phyloP scores from a whole-genome alignment of 768 basidiomycete genomes.

The Cystoderma amianthinum region DNA sequence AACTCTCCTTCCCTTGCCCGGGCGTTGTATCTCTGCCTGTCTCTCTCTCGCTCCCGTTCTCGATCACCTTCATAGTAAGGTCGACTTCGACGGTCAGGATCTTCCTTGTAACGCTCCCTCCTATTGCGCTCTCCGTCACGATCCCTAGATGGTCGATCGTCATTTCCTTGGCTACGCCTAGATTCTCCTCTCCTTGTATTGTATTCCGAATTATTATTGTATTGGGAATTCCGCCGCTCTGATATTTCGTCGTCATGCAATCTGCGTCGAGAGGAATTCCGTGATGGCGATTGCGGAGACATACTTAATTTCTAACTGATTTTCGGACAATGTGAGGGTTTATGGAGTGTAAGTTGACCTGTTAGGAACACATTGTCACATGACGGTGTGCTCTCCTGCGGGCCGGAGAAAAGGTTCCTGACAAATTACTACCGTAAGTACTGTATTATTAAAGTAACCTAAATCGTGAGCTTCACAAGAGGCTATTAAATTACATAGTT shows the following conservation, averaged over 20 bases:
- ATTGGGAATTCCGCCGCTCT: slow-evolving; percentile 7
- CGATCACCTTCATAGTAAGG: slow-evolving; percentile 27
- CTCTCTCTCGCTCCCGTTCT: slow-evolving; percentile 33
- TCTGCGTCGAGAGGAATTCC: not conserved
- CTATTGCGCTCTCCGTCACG: slow-evolving; percentile 10
- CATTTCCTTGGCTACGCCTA: slow-evolving; percentile 4
- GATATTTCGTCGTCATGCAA: not conserved
- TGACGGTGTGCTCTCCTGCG: too few relatives aligned
- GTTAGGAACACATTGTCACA: too few relatives aligned
- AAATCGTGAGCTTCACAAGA: too few relatives aligned
- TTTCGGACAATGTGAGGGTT: too few relatives aligned
- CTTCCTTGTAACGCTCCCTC: slow-evolving; percentile 7
- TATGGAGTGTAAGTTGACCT: too few relatives aligned
- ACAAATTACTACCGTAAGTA: too few relatives aligned
- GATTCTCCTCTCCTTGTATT: slow-evolving; percentile 1
- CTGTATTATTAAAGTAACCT: too few relatives aligned
- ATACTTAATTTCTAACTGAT: too few relatives aligned
- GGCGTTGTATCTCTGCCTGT: slow-evolving; percentile 36
- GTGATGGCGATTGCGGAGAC: too few relatives aligned
- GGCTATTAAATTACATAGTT: too few relatives aligned
- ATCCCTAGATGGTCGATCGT: slow-evolving; percentile 10
- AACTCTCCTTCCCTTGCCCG: slow-evolving; percentile 13
- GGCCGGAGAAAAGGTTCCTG: too few relatives aligned
- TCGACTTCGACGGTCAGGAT: slow-evolving; percentile 11
- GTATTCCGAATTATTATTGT: slow-evolving; percentile 7